Base-by-base conservation (phyloP, 1,284 basidiomycete genomes). In the Prillingera fragicola region DNA sequence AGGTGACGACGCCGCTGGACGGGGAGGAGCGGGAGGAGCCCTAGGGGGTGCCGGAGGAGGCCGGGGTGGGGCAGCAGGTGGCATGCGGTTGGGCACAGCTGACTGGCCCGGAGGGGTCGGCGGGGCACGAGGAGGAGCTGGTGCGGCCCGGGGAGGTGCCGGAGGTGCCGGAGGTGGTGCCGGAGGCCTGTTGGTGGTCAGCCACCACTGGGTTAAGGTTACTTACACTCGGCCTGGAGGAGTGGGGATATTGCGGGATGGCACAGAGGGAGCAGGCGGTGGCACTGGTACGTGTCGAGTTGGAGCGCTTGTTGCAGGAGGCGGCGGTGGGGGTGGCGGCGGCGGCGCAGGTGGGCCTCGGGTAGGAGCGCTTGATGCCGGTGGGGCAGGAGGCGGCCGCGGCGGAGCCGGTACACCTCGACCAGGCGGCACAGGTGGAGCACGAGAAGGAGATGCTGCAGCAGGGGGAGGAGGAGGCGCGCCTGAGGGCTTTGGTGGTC, bases 401-500 rank as follows among this genome's bases (percentile, higher is more conserved):
- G 39, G 41, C 15, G 37, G 32, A 18, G 70, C 60, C 2, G 66
- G 66, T 7, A 65, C 55, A 34, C 68, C 49, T 19, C 65, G 55
- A 8, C 45, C 26, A 15, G 50, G 46, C 21, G 32, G 32, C 1
- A 29, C 36, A 13, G 38, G 18, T 4, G 54, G 36, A 33, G 41
- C 41, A 12, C 44, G 41, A 21, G 42, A 17, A 41, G 35, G 26
- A 33, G 38, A 42, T 38, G 52, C 33, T 9, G 41, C 48, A 25
- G 57, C 50, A 1, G 61, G 58, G 2, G 56, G 50, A 12, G 52
- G 41, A 4, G 63, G 50, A 14, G 59, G 54, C 17, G 73, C 72
- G 31, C 78, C 74, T 47, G 75, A 79, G 3, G 84, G 83, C 45
- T 87, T 74, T 2, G 76, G 72, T 2, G 86, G 85, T 4, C 83